Base-by-base conservation (phyloP, 495 filamentous ascomycete species). In the Hypoxylon trugodes region DNA sequence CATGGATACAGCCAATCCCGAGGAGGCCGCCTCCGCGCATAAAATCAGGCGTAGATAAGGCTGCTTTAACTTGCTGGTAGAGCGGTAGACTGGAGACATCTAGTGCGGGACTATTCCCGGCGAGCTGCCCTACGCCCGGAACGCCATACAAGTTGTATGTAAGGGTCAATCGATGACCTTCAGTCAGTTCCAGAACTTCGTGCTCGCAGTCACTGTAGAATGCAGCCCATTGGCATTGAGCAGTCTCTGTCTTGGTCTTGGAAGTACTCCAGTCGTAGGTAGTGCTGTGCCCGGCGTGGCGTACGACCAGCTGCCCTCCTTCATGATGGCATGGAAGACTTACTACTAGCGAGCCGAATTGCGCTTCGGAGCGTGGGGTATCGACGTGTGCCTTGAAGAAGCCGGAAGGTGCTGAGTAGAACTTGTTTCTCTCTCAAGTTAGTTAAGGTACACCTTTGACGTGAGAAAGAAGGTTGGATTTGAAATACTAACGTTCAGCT, bases 401-500 rank as follows among this genome's bases (percentile, higher is more conserved):
- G 15, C 37, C 37, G 2, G 37, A 19, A 19, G 37, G 37, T 1
- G 37, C 15, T 9, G 37, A 40, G 37, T 40, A 40, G 10, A 53
- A 13, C 35, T 53, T 18, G 13, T n/a, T n/a, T n/a, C n/a, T n/a
- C n/a, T n/a, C n/a, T n/a, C n/a, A n/a, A n/a, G n/a, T n/a, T n/a
- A n/a, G n/a, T n/a, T 19, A 19, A 40, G 9, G 5, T 30, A 26
- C 16, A 22, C n/a, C n/a, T 16, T 10, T 16, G 13, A n/a, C 18
- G 12, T 19, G 12, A 19, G 13, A 10, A 1, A 21, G 4, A 10
- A 10, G 6, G 4, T 8, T 19, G 2, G 37, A 18, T 6, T 9
- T 40, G 0, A 13, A 9, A 32, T 43, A 69, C 74, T 45, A 24
- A 82, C 81, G 66, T 87, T 87, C 10, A 87, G 67, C 60, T 86